Base-by-base conservation (phyloP, 2,329 filamentous ascomycete species). In the Aspergillus latus region DNA sequence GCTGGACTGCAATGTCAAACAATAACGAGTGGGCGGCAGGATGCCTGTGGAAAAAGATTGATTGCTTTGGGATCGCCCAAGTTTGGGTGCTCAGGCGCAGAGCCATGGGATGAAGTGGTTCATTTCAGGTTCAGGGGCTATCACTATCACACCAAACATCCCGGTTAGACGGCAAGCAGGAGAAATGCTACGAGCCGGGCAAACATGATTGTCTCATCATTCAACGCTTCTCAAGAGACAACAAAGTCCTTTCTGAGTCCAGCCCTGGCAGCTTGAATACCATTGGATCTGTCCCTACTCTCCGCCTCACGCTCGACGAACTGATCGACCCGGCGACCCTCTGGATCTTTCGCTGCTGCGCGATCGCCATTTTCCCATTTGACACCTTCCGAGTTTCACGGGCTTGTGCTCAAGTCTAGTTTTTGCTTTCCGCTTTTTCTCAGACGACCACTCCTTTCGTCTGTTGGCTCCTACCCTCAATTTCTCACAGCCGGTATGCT, bases 401-500 rank as follows among this genome's bases (percentile, higher is more conserved):
- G 30, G 32, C 34, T 45, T 42, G 45, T 40, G 40, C 46, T 53
- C 51, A 42, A 44, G 46, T 54, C 21, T 40, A 43, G 30, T 15
- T 42, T 55, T 42, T 36, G 40, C 15, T 26, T 21, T 44, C 15
- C 28, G 15, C 26, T 29, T 43, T 39, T 39, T 34, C 26, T 29
- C 45, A 54, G 40, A 47, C 40, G 28, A 42, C 47, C 36, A 11
- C 45, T 49, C 36, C 4, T 54, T 54, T 54, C 16, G 40, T 45
- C 45, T 48, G 28, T 50, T 51, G 46, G 7, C 29, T 11, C 34
- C 40, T 53, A 45, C 44, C 42, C 37, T 54, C 52, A 44, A 44
- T 53, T 51, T 42, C 47, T 52, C 51, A 37, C n/a, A 39, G 29
- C 49, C 51, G 59, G 56, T 61, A 57, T 57, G 59, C 45, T 56